Evolutionary conservation across 805 yeast genomes (phyloP).

Genomic region (Clavispora phyllophila): DNA sequence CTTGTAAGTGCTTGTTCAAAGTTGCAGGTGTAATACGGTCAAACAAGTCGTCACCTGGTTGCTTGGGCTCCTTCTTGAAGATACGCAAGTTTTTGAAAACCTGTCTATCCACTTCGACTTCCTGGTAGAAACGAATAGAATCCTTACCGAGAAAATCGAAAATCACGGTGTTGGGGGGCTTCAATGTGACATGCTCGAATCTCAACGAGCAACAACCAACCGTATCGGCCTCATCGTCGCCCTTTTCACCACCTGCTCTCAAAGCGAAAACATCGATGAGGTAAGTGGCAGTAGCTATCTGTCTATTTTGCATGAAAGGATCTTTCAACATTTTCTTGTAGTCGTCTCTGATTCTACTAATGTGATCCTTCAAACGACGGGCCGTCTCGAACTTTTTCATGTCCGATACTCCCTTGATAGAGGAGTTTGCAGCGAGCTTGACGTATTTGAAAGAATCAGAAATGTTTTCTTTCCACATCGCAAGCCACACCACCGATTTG

Average conservation of each 20-base stretch:
- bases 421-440: constrained; percentile 83
- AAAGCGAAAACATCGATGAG: constrained; percentile 88
- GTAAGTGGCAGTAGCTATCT: constrained; percentile 90
- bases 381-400: constrained; percentile 92
- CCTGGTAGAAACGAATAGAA: constrained; percentile 86
- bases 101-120: constrained; percentile 86
- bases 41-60: constrained; percentile 87
- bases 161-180: constrained; percentile 79
- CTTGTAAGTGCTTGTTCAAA: constrained; percentile 81
- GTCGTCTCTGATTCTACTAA: constrained; percentile 69
- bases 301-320: constrained; percentile 77
- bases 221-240: constrained; percentile 96
- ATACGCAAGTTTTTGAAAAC: constrained; percentile 84
- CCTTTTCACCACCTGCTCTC: constrained; percentile 97
- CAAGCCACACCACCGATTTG: constrained; percentile 89
- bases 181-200: constrained; percentile 80
- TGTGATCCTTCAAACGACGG: constrained; percentile 69
- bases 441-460: constrained; percentile 82
- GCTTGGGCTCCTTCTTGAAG: constrained; percentile 84
- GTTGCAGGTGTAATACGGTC: constrained; percentile 83
- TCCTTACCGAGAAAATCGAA: constrained; percentile 96
- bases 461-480: constrained; percentile 95
- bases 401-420: constrained; percentile 87
- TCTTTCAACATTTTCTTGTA: constrained; percentile 67
- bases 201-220: constrained; percentile 96